Evolutionary conservation across 208 protist genomes (phyloP).

Genomic region (Trypanosoma lewisi): DNA sequence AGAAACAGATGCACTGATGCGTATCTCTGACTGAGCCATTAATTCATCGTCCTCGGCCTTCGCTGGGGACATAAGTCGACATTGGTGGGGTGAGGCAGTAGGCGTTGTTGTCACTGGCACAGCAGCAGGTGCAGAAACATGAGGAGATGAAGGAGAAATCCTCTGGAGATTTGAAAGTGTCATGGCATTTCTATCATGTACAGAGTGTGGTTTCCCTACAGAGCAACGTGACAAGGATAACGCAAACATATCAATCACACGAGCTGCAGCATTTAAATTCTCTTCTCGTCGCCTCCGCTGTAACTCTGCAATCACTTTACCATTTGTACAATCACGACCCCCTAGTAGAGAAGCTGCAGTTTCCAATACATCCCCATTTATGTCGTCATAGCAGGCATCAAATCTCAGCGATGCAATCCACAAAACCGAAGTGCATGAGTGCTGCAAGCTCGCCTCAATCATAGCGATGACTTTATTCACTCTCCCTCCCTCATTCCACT

Average conservation of each 20-base stretch:
- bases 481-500: neutral
- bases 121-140: too few species aligned
- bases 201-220: neutral
- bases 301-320: slow-evolving; percentile 11
- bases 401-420: slow-evolving; percentile 24
- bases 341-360: slow-evolving; percentile 14
- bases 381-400: slow-evolving; percentile 27
- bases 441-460: slow-evolving; percentile 24
- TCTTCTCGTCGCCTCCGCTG: slow-evolving; percentile 27
- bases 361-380: slow-evolving; percentile 35
- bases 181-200: neutral
- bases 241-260: slow-evolving; percentile 26
- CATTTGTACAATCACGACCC: slow-evolving; percentile 12
- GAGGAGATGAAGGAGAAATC: neutral
- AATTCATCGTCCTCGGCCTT: neutral
- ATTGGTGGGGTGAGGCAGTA: neutral
- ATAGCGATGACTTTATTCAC: slow-evolving; percentile 13
- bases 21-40: neutral
- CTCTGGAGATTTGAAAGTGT: neutral
- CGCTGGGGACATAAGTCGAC: neutral
- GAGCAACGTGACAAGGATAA: slow-evolving; percentile 4
- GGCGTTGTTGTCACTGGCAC: neutral
- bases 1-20: neutral
- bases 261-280: slow-evolving; percentile 27
- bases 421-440: slow-evolving; percentile 27